Base-by-base conservation (phyloP, 257 asterid species). In the Solanum corneliomulleri region DNA sequence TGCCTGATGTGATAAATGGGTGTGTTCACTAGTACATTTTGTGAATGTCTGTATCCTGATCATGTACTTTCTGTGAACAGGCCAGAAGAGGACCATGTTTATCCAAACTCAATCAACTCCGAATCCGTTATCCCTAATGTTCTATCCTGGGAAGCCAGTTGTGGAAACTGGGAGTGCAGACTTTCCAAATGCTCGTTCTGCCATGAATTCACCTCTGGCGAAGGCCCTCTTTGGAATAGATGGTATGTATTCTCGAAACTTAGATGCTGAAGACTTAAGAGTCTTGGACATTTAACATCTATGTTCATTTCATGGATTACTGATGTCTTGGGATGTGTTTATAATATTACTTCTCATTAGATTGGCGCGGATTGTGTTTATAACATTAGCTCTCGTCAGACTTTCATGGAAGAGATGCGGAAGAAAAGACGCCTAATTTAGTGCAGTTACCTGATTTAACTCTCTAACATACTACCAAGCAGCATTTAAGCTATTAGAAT, bases 21-120 rank as follows among this genome's bases (percentile, higher is more conserved):
- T 0, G 7, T 72, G 84, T 39, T 86, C 5, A 75, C 44, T 41
- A 66, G 18, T 23, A 64, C 58, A 29, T 70, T 69, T 41, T 69
- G 49, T 8, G 66, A 15, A 66, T 70, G 29, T 44, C 15, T 18
- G 31, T 76, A 68, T 62, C 3, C 64, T 87, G 44, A 76, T 86
- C 75, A 74, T 81, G n/a, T 81, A 47, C 39, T 72, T 80, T 80
- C 64, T 44, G 64, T 90, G 89, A 86, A 88, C 95, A 96, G 99
- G 94, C 93, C 98, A 97, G 95, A 94, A 93, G 90, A 94, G 99
- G 93, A 92, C 95, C 87, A 92, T 97, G 98, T 97, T 97, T 89
- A 97, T 97, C 86, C 99, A 95, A 91, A 95, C 98, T 18, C 98
- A 97, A 76, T 91, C 98, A 5, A 97, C 99, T 86, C 99, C 99